Conservation (phyloP, 306 rosid genomes). For the Lotus japonicus region DNA sequence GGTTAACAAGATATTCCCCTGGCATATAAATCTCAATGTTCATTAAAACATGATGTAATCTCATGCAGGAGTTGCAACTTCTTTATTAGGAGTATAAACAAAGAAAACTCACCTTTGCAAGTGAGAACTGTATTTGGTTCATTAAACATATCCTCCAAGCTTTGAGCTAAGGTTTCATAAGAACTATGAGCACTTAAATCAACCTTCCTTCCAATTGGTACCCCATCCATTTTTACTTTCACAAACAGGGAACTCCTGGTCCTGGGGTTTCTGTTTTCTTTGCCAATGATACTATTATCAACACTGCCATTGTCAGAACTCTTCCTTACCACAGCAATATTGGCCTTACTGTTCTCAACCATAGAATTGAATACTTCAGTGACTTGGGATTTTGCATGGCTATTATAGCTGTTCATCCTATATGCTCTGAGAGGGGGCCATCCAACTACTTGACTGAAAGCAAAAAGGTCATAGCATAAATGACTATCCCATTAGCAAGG, state of each 20-base stretch:
- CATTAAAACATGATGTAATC: no score
- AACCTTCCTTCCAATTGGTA: conserved; percentile 72
- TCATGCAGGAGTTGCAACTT: no score
- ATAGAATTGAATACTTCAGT: conserved; percentile 34
- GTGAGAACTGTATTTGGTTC: conserved; percentile 28
- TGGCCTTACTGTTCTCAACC: conserved; percentile 36
- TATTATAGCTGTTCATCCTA: conserved; percentile 61
- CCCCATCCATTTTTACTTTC: conserved; percentile 84
- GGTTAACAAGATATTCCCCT: no score
- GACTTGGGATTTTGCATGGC: conserved; percentile 46
- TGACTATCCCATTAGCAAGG: conserved; percentile 9
- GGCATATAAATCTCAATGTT: no score
- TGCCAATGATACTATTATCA: conserved; percentile 28
- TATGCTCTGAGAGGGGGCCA: conserved; percentile 79
- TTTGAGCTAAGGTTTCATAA: conserved; percentile 57
- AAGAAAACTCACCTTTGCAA: conserved; percentile 37
- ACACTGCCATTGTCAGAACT: conserved; percentile 24
- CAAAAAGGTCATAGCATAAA: conserved; percentile 5
- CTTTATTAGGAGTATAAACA: no score
- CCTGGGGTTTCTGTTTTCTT: conserved; percentile 31
- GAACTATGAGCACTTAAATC: conserved; percentile 55
- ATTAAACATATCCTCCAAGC: conserved; percentile 67
- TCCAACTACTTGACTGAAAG: conserved; percentile 73
- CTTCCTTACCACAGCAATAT: conserved; percentile 9
- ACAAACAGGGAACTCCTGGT: conserved; percentile 48